These are phyloP conservation scores for Pugionium cornutum DNA, from an alignment of 345 rosid species.

Conservation along the genomic window DNA sequence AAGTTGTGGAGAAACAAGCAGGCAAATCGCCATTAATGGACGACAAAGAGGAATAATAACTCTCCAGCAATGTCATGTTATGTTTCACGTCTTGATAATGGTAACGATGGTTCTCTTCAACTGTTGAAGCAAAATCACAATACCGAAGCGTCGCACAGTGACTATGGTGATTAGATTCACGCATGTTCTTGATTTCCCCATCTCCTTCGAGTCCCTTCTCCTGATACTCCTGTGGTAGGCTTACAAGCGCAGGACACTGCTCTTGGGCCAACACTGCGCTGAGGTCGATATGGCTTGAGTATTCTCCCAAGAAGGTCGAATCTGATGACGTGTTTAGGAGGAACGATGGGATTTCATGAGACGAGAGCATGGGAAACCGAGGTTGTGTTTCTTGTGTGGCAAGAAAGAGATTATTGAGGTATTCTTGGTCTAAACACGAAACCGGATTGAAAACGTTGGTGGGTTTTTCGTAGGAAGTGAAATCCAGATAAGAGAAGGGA, in stretches of 20 bases:
- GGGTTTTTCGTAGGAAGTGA: constrained; percentile 44
- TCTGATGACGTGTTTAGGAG: constrained; percentile 47
- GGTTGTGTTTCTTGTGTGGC: constrained; percentile 47
- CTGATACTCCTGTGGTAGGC: constrained; percentile 38
- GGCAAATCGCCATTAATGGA: constrained; percentile 33
- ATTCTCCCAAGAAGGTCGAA: constrained; percentile 54
- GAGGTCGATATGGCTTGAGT: constrained; percentile 30
- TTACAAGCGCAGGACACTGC: constrained; percentile 38
- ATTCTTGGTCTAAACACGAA: constrained; percentile 43
- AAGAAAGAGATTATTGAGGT: constrained; percentile 46
- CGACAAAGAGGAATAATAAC: constrained; percentile 29
- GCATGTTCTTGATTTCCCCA: constrained; percentile 23
- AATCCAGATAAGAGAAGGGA: constrained; percentile 44
- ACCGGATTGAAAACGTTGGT: constrained; percentile 31
- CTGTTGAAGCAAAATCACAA: constrained; percentile 13
- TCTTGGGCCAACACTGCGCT: constrained; percentile 36
- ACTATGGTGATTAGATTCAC: constrained; percentile 15
- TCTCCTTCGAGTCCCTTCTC: constrained; percentile 26
- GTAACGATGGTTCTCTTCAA: constrained; percentile 15
- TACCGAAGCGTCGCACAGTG: constrained; percentile 3
- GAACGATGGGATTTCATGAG: constrained; percentile 49
- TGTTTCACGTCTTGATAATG: constrained; percentile 28
- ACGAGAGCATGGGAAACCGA: constrained; percentile 34
- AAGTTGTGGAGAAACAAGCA: constrained; percentile 34
- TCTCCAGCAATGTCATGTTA: constrained; percentile 34